Base-by-base conservation (phyloP, 75 land plant species). In the Picea glauca region DNA sequence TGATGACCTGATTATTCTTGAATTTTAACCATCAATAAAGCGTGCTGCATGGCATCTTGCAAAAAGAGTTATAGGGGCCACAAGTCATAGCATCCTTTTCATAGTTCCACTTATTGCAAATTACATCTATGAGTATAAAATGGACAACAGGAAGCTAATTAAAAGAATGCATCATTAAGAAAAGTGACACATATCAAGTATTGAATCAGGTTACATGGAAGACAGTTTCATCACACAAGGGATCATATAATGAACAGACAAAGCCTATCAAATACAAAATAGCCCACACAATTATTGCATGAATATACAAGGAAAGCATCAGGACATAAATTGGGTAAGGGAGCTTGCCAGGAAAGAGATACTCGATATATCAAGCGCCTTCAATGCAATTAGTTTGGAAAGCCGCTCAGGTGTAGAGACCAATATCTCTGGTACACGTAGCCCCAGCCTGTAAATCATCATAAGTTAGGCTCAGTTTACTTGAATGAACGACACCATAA, bases 381-480 rank as follows among this genome's bases (percentile, higher is more conserved):
- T 82, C 72, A 87, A 77, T 60, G 84, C 77, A 74, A 92, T 63
- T 50, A 96, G 88, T 81, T 92, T 86, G 82, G 84, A 78, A 78
- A 96, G 98, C 35, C 98, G 85, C 61, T 88, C 95, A 72, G 98
- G 95, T 1, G 95, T 94, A 13, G 98, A 84, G 26, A 96, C 84
- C 60, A 96, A 67, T 60, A 96, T 85, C 67, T 96, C 96, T 70
- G 96, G 93, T 62, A 82, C 84, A 84, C 91, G 89, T 63, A 54
- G 40, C 78, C 75, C 43, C 58, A 78, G 26, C 80, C 80, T 78
- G 78, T 4, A 73, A 78, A 33, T 38, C 3, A 72, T 26, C 23
- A 72, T 3, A 3, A 26, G 12, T 58, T 63, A 20, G 12, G 11
- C 30, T 40, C 6, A 68, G 46, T 46, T 68, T 65, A 35, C 17